phyloP scores from a whole-genome alignment of 257 asterid species.

The Fraxinus anomala region DNA sequence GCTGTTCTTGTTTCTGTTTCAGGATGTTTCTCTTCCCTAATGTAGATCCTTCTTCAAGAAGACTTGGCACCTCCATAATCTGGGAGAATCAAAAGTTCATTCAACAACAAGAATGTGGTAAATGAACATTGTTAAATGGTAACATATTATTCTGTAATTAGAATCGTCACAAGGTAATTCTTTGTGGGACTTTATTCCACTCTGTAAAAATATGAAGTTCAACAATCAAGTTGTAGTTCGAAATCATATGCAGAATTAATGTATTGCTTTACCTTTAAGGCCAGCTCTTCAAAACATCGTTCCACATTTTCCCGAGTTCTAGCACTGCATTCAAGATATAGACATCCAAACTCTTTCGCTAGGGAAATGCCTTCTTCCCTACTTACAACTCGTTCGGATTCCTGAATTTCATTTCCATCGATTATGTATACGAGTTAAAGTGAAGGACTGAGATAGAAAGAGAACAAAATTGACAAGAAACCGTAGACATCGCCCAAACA shows the following conservation, averaged over 20 bases:
- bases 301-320: constrained; percentile 87
- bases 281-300: constrained; percentile 75
- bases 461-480: background rate
- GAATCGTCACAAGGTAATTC: background rate
- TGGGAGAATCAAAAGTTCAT: constrained; percentile 16
- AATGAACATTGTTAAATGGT: background rate
- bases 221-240: too few relatives aligned
- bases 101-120: background rate
- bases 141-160: background rate
- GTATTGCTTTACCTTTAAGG: constrained; percentile 56
- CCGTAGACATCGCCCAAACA: background rate
- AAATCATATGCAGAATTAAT: background rate
- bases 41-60: constrained; percentile 78
- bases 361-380: constrained; percentile 78
- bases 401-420: constrained; percentile 43
- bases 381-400: constrained; percentile 73
- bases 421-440: background rate
- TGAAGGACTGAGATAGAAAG: background rate
- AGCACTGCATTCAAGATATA: constrained; percentile 89
- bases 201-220: too few relatives aligned
- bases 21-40: constrained; percentile 75
- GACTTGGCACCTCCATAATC: constrained; percentile 96
- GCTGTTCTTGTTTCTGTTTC: constrained; percentile 78
- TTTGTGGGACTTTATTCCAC: background rate
- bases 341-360: constrained; percentile 77